These are phyloP conservation scores for Ceratopteris richardii DNA, from an alignment of 75 land plant genomes.

Conservation along the genomic window DNA sequence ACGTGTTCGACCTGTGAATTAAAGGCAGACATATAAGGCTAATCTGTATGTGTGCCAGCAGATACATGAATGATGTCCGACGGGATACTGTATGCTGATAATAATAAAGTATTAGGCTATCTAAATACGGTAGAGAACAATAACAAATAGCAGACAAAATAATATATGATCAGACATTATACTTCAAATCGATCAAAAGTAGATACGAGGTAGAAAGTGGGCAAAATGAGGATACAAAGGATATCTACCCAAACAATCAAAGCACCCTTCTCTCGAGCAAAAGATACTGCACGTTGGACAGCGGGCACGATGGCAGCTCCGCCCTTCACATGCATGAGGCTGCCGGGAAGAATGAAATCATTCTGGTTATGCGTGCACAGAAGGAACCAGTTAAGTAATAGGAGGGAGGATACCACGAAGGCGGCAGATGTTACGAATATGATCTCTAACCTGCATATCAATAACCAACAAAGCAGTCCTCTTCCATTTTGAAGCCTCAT, in stretches of 20 bases:
- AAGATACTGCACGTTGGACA: conserved; percentile 48
- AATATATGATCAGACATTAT: too few relatives aligned
- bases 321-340: conserved; percentile 46
- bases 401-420: neutral
- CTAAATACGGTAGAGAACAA: too few relatives aligned
- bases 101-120: too few relatives aligned
- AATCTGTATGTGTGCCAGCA: too few relatives aligned
- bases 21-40: too few relatives aligned
- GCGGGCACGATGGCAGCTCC: conserved; percentile 58
- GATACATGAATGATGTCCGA: too few relatives aligned
- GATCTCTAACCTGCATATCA: conserved; percentile 49
- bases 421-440: neutral
- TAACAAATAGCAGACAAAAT: too few relatives aligned
- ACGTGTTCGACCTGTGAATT: too few relatives aligned
- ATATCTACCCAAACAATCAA: conserved; percentile 65
- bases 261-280: conserved; percentile 57
- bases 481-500: conserved; percentile 24
- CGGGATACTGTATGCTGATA: too few relatives aligned
- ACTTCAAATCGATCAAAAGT: too few relatives aligned
- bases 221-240: too few relatives aligned
- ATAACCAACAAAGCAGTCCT: conserved; percentile 45
- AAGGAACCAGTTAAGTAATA: neutral
- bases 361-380: conserved; percentile 14
- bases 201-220: too few relatives aligned
- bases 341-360: conserved; percentile 57